Percentiles rank a stretch among this genome's conserved stretches.
Evolutionary conservation across 345 rosid species (phyloP).

Genomic region (Cardamine occulta): DNA sequence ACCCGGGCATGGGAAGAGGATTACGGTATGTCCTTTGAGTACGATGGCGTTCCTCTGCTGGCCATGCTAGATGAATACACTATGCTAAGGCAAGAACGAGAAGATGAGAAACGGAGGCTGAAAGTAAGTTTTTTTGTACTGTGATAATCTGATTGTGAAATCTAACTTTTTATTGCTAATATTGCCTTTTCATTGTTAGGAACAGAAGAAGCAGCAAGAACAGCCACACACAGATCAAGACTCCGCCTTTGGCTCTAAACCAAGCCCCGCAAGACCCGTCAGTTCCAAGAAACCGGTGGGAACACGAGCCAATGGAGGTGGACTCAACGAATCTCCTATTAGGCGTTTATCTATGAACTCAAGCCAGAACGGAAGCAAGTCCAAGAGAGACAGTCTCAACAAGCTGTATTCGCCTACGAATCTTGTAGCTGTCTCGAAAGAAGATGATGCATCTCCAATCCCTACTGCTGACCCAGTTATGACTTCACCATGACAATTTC

Average conservation of each 20-base stretch:
- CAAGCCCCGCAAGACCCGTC: slow-evolving; percentile 81
- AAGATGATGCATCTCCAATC: slow-evolving; percentile 66
- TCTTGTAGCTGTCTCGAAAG: slow-evolving; percentile 69
- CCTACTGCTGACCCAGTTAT: slow-evolving; percentile 62
- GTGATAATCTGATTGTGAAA: background rate
- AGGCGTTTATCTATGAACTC: slow-evolving; percentile 80
- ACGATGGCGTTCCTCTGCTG: slow-evolving; percentile 92
- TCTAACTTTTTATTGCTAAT: slow-evolving; percentile 1
- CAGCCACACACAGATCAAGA: slow-evolving; percentile 86
- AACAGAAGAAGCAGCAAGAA: slow-evolving; percentile 85
- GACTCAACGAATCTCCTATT: slow-evolving; percentile 74
- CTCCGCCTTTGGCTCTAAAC: slow-evolving; percentile 59
- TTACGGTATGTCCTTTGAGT: slow-evolving; percentile 59
- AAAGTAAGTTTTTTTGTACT: slow-evolving; percentile 48
- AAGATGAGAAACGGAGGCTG: slow-evolving; percentile 86
- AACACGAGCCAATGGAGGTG: slow-evolving; percentile 75
- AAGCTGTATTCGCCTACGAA: slow-evolving; percentile 68
- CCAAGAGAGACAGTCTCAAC: slow-evolving; percentile 65
- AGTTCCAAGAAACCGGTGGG: slow-evolving; percentile 72
- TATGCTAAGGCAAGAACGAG: slow-evolving; percentile 90
- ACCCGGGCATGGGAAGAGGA: slow-evolving; percentile 93
- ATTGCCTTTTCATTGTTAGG: slow-evolving; percentile 43
- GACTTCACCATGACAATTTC: slow-evolving; percentile 65
- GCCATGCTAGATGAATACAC: slow-evolving; percentile 97
- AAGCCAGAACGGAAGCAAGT: slow-evolving; percentile 66